Percentiles rank a stretch among this genome's conserved stretches.
These are phyloP conservation scores for Leccinellum rugosiceps DNA, from an alignment of 768 basidiomycete species.

Conservation along the genomic window DNA sequence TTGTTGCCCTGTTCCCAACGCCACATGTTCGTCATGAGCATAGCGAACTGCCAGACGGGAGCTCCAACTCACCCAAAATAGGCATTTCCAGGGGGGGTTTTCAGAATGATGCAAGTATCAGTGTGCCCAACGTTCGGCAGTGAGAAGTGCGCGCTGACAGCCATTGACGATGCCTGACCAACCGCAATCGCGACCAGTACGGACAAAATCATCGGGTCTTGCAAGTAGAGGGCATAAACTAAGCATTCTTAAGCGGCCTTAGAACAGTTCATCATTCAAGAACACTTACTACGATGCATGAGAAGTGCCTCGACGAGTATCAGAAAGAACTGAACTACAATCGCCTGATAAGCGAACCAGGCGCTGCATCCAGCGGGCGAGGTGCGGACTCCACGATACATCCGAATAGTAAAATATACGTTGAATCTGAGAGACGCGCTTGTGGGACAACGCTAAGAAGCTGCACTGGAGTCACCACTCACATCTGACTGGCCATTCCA, in stretches of 20 bases:
- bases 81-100: conserved; percentile 6
- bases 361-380: conserved; percentile 5
- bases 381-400: conserved; percentile 10
- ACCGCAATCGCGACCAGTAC: conserved; percentile 4
- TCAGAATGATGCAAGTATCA: conserved; percentile 13
- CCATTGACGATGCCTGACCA: conserved; percentile 19
- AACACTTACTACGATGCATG: conserved; percentile 17
- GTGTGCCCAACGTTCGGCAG: conserved; percentile 6
- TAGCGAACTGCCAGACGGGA: neutral
- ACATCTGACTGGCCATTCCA: conserved; percentile 21
- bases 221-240: conserved; percentile 21
- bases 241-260: neutral
- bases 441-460: neutral
- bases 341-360: conserved; percentile 20
- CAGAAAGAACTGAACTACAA: conserved; percentile 12
- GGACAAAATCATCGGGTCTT: conserved; percentile 2
- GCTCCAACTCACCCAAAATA: conserved; percentile 17
- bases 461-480: neutral
- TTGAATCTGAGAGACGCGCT: conserved; percentile 16
- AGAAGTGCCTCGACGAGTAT: conserved; percentile 8
- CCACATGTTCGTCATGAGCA: neutral
- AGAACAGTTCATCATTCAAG: neutral
- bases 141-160: conserved; percentile 7
- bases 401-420: conserved; percentile 17
- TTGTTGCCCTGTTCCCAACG: conserved; percentile 10